phyloP scores from a whole-genome alignment of 257 asterid species.

The Plantago ovata region DNA sequence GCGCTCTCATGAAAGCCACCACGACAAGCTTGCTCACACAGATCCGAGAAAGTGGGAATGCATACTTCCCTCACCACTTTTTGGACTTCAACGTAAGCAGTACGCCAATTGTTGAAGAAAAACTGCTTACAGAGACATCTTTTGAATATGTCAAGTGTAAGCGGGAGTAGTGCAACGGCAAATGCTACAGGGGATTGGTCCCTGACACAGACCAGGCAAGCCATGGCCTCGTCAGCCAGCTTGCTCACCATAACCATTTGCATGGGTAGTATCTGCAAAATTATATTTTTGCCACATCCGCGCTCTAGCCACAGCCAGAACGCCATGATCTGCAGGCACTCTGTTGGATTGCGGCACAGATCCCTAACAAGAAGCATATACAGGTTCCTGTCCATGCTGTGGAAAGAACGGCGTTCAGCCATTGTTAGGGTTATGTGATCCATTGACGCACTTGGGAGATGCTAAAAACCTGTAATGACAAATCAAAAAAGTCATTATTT shows the following conservation, averaged over 20 bases:
- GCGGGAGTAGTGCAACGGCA: conserved; percentile 21
- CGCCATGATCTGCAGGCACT: conserved; percentile 29
- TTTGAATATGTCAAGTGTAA: conserved; percentile 23
- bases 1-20: conserved; percentile 11
- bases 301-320: conserved; percentile 44
- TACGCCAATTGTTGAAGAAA: conserved; percentile 22
- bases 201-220: conserved; percentile 32
- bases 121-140: conserved; percentile 19
- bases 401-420: conserved; percentile 25
- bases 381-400: conserved; percentile 30
- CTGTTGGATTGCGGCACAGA: conserved; percentile 31
- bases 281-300: conserved; percentile 14
- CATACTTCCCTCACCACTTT: conserved; percentile 28
- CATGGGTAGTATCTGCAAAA: conserved; percentile 20
- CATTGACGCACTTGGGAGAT: not conserved
- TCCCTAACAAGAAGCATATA: conserved; percentile 29
- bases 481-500: no score
- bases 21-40: conserved; percentile 19
- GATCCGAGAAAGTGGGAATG: conserved; percentile 24
- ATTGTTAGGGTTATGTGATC: conserved; percentile 14
- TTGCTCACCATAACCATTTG: conserved; percentile 20
- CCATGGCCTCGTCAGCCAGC: conserved; percentile 37
- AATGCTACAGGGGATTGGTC: not conserved
- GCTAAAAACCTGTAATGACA: conserved; percentile 14
- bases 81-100: conserved; percentile 11